Conservation (phyloP, 805 yeast genomes). For the Ogataea minuta region DNA sequence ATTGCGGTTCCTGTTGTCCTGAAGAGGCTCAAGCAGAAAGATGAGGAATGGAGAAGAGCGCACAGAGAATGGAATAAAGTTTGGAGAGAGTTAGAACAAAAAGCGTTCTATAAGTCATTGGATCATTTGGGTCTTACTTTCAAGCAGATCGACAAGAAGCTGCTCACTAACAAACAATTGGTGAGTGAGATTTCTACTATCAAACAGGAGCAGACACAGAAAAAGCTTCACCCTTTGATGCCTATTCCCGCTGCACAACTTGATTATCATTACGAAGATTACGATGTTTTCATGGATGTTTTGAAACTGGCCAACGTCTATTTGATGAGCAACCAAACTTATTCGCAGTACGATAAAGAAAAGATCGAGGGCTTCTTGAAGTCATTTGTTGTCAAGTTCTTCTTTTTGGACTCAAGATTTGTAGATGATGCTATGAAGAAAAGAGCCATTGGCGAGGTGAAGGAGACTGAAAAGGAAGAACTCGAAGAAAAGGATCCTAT, state of each 20-base stretch:
- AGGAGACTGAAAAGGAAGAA: constrained; percentile 22
- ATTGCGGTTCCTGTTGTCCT: constrained; percentile 92
- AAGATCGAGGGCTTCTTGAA: constrained; percentile 68
- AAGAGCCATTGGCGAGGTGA: constrained; percentile 33
- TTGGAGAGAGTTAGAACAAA: constrained; percentile 98
- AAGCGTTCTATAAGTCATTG: constrained; percentile 86
- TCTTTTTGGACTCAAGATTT: constrained; percentile 51
- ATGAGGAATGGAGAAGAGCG: constrained; percentile 97
- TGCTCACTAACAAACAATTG: constrained; percentile 83
- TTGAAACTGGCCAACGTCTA: constrained; percentile 63
- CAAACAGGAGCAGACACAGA: constrained; percentile 86
- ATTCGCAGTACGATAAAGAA: constrained; percentile 79
- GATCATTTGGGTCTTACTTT: constrained; percentile 96
- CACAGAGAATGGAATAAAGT: constrained; percentile 99
- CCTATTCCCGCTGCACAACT: constrained; percentile 77
- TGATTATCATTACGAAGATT: constrained; percentile 61
- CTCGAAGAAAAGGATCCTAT: constrained; percentile 24
- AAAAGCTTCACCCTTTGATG: constrained; percentile 79
- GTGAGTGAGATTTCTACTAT: constrained; percentile 90
- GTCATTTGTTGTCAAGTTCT: constrained; percentile 70
- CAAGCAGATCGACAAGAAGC: constrained; percentile 93
- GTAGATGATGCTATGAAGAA: constrained; percentile 41
- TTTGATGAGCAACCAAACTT: constrained; percentile 65
- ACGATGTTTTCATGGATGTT: constrained; percentile 70
- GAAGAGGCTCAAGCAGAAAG: constrained; percentile 92